Percentiles rank a stretch among this genome's conserved stretches.
Conservation (phyloP, 2,329 filamentous ascomycete species). For the Pleochaeta shiraiana region DNA sequence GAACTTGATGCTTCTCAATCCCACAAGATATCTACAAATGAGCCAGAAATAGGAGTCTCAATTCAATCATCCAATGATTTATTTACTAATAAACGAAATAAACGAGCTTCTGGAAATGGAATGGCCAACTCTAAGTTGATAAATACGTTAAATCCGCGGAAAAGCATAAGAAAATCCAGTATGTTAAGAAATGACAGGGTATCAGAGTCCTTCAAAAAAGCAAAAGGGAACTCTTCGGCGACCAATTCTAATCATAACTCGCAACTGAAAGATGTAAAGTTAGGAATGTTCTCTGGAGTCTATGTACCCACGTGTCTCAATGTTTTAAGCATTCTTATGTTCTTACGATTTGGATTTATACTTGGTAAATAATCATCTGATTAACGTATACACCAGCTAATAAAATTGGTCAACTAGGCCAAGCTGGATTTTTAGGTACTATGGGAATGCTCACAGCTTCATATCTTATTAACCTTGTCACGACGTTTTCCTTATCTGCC, state of each 20-base stretch:
- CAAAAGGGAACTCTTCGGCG: not conserved
- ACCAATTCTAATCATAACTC: not conserved
- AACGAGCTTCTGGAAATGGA: too few relatives aligned
- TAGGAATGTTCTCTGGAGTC: slow-evolving; percentile 57
- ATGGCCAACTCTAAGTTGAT: too few relatives aligned
- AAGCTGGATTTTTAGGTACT: slow-evolving; percentile 59
- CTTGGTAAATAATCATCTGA: slow-evolving; percentile 27
- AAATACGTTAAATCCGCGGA: too few relatives aligned
- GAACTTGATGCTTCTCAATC: too few relatives aligned
- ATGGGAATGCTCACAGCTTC: slow-evolving; percentile 51
- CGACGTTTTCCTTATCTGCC: slow-evolving; percentile 66
- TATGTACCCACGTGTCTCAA: slow-evolving; percentile 81
- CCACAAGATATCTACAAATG: too few relatives aligned
- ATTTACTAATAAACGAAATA: too few relatives aligned
- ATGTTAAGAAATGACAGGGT: too few relatives aligned
- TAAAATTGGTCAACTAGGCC: slow-evolving; percentile 16
- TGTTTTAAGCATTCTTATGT: slow-evolving; percentile 81
- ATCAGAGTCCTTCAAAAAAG: too few relatives aligned
- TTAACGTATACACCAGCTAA: not conserved
- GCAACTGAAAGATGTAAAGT: slow-evolving; percentile 28
- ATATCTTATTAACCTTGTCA: slow-evolving; percentile 68
- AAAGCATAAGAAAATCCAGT: too few relatives aligned
- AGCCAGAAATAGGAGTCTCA: too few relatives aligned
- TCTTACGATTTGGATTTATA: slow-evolving; percentile 70
- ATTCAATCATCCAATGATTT: too few relatives aligned